Percentiles rank a stretch among this genome's conserved stretches.
Conservation (phyloP, 768 basidiomycete genomes). For the Trametes punicea region DNA sequence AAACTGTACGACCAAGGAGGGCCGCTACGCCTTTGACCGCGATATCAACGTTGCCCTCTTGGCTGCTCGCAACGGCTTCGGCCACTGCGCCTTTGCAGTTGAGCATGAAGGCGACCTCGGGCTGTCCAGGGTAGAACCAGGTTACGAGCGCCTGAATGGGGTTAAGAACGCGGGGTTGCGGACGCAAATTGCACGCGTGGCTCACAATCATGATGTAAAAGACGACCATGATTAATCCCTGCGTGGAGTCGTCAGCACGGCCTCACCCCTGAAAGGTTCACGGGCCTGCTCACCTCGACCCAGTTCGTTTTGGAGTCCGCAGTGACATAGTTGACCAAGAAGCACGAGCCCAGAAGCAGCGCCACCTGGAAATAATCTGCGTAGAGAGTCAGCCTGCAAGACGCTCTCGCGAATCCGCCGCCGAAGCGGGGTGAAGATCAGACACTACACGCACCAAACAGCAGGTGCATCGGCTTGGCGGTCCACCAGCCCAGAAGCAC, state of each 20-base stretch:
- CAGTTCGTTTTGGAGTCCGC: slow-evolving; percentile 79
- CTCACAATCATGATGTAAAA: slow-evolving; percentile 68
- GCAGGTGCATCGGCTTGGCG: slow-evolving; percentile 53
- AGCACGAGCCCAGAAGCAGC: slow-evolving; percentile 60
- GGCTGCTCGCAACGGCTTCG: slow-evolving; percentile 30
- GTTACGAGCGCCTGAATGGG: slow-evolving; percentile 50
- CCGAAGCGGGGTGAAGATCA: background rate
- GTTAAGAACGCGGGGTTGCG: background rate
- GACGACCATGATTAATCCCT: slow-evolving; percentile 54
- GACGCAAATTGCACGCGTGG: background rate
- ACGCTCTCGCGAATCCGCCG: background rate
- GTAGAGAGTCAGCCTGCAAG: background rate
- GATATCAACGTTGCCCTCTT: slow-evolving; percentile 7
- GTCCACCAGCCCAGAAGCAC: slow-evolving; percentile 69
- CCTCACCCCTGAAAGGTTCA: too few species aligned
- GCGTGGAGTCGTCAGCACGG: background rate
- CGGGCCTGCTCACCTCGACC: slow-evolving; percentile 45
- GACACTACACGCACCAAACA: slow-evolving; percentile 53
- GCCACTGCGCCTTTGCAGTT: slow-evolving; percentile 38
- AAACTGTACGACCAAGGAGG: background rate
- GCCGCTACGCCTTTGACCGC: slow-evolving; percentile 2
- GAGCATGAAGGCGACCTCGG: slow-evolving; percentile 42
- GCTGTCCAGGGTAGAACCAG: slow-evolving; percentile 66
- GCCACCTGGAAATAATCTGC: slow-evolving; percentile 72
- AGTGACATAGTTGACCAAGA: slow-evolving; percentile 78